Evolutionary conservation across 176 grass and related monocot genomes (phyloP).

Genomic region (Avena atlantica): DNA sequence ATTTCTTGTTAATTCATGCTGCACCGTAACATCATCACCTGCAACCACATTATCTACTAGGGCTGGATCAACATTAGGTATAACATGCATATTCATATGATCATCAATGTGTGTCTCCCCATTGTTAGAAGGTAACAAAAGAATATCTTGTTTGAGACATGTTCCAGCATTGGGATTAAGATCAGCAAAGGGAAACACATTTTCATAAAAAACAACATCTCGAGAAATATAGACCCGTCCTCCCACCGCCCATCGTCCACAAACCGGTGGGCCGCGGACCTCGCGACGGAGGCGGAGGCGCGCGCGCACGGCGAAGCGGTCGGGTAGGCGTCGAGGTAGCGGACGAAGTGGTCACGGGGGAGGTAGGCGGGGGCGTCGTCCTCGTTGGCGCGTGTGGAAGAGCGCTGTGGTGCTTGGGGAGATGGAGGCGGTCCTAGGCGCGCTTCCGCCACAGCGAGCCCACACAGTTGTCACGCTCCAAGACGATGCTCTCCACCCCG

Average conservation of each 20-base stretch:
- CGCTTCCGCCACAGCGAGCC: background rate
- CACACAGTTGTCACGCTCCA: background rate
- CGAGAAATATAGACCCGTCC: too few relatives aligned
- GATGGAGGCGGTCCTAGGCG: background rate
- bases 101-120: too few relatives aligned
- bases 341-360: background rate
- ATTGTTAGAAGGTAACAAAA: too few relatives aligned
- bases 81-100: too few relatives aligned
- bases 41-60: too few relatives aligned
- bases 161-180: too few relatives aligned
- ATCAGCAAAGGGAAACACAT: too few relatives aligned
- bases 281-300: background rate
- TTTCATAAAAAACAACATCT: too few relatives aligned
- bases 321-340: background rate
- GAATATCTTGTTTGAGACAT: too few relatives aligned
- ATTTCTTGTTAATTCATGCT: too few relatives aligned
- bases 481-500: background rate
- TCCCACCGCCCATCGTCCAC: background rate
- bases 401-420: background rate
- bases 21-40: too few relatives aligned
- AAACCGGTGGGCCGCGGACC: background rate
- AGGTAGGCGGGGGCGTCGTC: background rate
- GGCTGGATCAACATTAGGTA: too few relatives aligned
- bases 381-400: background rate
- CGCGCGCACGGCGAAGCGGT: background rate